These are phyloP conservation scores for Xanthoconium purpureum DNA, from an alignment of 768 basidiomycete genomes.

Conservation along the genomic window DNA sequence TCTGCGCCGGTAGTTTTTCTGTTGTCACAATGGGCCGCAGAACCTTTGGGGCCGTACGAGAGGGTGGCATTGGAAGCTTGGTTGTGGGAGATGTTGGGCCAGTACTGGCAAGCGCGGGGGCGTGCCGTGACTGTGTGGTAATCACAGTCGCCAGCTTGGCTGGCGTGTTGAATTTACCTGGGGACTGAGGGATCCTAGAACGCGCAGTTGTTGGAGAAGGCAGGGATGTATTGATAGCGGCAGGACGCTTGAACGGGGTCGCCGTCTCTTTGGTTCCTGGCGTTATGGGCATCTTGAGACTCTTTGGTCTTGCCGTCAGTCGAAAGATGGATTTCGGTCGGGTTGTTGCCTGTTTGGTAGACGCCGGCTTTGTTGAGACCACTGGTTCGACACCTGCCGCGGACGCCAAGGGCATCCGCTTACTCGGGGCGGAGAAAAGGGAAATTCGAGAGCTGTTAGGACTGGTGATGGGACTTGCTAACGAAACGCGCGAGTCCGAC, in stretches of 20 bases:
- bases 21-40: neutral
- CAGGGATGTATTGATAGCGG: neutral
- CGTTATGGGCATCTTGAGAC: constrained; percentile 12
- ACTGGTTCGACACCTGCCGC: constrained; percentile 20
- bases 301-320: constrained; percentile 26
- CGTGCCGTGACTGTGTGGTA: constrained; percentile 21
- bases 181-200: constrained; percentile 22
- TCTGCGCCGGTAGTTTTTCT: constrained; percentile 10
- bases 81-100: constrained; percentile 10
- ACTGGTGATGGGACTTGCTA: neutral
- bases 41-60: constrained; percentile 11
- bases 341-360: neutral
- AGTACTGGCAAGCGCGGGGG: neutral
- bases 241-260: constrained; percentile 17
- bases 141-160: constrained; percentile 30
- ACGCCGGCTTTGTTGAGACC: neutral
- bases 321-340: constrained; percentile 33
- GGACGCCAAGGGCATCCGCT: constrained; percentile 30
- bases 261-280: neutral
- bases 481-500: constrained; percentile 22
- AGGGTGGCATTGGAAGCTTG: constrained; percentile 22
- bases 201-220: constrained; percentile 3
- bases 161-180: constrained; percentile 29
- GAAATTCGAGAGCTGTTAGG: constrained; percentile 21
- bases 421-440: constrained; percentile 22